Percentiles rank a stretch among this genome's conserved stretches.
Conservation (phyloP, 352 stramenopile genomes). For the Globisporangium nunn region DNA sequence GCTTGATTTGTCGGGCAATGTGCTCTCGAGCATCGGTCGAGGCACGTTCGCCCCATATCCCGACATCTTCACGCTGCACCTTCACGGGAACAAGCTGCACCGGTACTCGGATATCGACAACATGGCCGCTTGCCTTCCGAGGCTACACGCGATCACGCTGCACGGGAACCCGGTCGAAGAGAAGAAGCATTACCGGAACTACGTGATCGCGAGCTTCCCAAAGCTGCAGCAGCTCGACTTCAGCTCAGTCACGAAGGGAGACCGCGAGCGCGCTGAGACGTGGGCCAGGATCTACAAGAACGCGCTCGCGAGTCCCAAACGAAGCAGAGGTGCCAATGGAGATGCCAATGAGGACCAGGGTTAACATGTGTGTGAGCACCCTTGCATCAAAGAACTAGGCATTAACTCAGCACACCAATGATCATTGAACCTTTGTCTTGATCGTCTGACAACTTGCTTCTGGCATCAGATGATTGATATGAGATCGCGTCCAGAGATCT, state of each 20-base stretch:
- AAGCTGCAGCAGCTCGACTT: constrained; percentile 70
- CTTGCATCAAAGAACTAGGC: no score
- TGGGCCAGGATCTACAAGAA: constrained; percentile 73
- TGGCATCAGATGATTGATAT: no score
- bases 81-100: constrained; percentile 64
- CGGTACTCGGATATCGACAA: constrained; percentile 61
- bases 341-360: not conserved
- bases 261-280: constrained; percentile 58
- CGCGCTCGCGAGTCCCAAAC: constrained; percentile 15
- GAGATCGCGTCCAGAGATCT: no score
- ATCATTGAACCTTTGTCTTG: no score
- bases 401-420: no score
- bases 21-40: constrained; percentile 24
- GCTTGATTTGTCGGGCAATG: constrained; percentile 60
- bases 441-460: no score
- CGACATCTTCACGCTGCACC: constrained; percentile 56
- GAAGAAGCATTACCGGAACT: constrained; percentile 86
- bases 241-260: constrained; percentile 53
- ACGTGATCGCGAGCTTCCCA: constrained; percentile 65
- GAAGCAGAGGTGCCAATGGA: not conserved
- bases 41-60: constrained; percentile 36
- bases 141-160: constrained; percentile 57
- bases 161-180: constrained; percentile 82
- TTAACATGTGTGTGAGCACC: not conserved
- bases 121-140: constrained; percentile 33